These are phyloP conservation scores for Sedum album DNA, from an alignment of 164 flowering plant genomes.

Conservation along the genomic window DNA sequence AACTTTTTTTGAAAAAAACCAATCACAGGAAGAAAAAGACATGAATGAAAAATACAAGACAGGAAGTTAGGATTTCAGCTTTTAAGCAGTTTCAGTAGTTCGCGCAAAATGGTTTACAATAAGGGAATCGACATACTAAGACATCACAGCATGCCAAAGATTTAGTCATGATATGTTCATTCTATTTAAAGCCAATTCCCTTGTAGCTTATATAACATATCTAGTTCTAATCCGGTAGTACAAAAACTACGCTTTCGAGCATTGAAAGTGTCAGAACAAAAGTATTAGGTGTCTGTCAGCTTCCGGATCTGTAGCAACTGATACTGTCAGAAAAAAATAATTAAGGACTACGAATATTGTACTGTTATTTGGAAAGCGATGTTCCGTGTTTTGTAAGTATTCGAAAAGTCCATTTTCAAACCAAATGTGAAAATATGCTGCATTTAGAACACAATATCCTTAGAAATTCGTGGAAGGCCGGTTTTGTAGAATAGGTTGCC, in stretches of 20 bases:
- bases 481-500: not conserved
- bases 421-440: not conserved
- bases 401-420: not conserved
- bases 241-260: not conserved
- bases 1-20: not conserved
- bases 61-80: not conserved
- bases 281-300: not conserved
- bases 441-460: not conserved
- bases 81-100: not conserved
- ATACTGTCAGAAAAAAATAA: not conserved
- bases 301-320: not conserved
- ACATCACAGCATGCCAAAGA: not conserved
- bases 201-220: not conserved
- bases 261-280: not conserved
- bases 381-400: not conserved
- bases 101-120: not conserved
- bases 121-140: not conserved
- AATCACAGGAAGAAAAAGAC: not conserved
- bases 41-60: constrained; percentile 1
- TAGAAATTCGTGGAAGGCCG: not conserved
- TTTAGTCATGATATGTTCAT: not conserved
- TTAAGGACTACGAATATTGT: not conserved
- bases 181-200: not conserved
- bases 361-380: not conserved
- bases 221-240: not conserved